A percentile compares a stretch with the other conserved stretches of the same genome.
Evolutionary conservation across 2,329 filamentous ascomycete genomes (phyloP).

Genomic region (Leptographium lundbergii): DNA sequence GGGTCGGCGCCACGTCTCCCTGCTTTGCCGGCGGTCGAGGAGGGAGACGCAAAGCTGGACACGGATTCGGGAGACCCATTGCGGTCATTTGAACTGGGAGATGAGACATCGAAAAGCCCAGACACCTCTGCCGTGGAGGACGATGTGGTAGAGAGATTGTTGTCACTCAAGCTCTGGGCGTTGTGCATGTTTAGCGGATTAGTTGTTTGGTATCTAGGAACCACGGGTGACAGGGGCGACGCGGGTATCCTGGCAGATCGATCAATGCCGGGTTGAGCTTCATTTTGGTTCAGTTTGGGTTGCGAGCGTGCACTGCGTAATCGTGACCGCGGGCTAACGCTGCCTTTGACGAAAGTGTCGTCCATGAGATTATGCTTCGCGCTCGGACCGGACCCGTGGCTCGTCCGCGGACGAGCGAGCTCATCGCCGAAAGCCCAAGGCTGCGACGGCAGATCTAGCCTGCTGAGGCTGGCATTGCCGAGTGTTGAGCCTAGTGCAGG

Average conservation of each 20-base stretch:
- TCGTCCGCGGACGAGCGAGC: neutral
- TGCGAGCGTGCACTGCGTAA: too few relatives aligned
- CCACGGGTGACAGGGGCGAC: too few relatives aligned
- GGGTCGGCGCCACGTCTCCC: neutral
- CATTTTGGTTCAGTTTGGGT: too few relatives aligned
- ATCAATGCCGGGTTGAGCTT: too few relatives aligned
- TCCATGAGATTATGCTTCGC: too few relatives aligned
- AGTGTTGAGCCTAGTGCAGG: conserved; percentile 4
- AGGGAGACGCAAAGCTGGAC: neutral
- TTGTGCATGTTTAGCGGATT: neutral
- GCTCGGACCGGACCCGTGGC: neutral
- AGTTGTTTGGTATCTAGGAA: neutral
- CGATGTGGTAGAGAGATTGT: conserved; percentile 7
- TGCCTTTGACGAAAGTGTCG: too few relatives aligned
- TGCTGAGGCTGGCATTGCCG: conserved; percentile 25
- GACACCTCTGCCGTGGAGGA: neutral
- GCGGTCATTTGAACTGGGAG: neutral
- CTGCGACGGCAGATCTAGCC: conserved; percentile 23
- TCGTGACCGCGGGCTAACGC: neutral
- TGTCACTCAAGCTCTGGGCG: conserved; percentile 3
- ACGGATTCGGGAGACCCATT: neutral
- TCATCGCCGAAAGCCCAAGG: conserved; percentile 4
- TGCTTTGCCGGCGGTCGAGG: neutral
- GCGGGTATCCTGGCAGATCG: too few relatives aligned
- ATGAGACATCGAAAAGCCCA: neutral